Evolutionary conservation across 768 basidiomycete genomes (phyloP).

Genomic region (Pisolithus marmoratus): DNA sequence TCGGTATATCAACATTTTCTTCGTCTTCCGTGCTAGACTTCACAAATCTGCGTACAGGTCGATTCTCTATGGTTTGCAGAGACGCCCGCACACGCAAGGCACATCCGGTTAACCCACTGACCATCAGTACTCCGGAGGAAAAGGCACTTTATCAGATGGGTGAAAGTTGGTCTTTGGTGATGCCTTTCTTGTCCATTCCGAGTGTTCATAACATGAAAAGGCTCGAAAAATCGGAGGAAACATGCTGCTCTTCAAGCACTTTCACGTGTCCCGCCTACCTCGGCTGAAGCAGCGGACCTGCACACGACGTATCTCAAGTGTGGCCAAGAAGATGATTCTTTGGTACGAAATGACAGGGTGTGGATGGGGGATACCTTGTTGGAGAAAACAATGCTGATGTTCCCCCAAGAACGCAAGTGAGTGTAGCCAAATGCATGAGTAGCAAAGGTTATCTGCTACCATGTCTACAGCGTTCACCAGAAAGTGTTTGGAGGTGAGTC

Average conservation of each 20-base stretch:
- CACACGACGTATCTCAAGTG: conserved; percentile 66
- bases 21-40: neutral
- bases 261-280: conserved; percentile 67
- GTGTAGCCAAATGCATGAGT: conserved; percentile 16
- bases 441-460: neutral
- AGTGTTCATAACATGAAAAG: conserved; percentile 28
- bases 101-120: conserved; percentile 56
- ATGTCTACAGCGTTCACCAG: conserved; percentile 55
- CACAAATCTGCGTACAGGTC: conserved; percentile 40
- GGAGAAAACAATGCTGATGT: conserved; percentile 72
- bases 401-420: conserved; percentile 81
- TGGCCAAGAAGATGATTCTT: conserved; percentile 35
- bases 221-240: conserved; percentile 54
- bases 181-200: neutral
- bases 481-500: conserved; percentile 72
- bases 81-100: conserved; percentile 64
- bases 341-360: conserved; percentile 40
- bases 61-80: conserved; percentile 88
- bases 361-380: conserved; percentile 72
- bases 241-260: conserved; percentile 53
- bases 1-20: conserved; percentile 42
- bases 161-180: conserved; percentile 43
- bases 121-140: conserved; percentile 58
- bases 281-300: conserved; percentile 59
- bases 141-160: conserved; percentile 57